Evolutionary conservation across 2,329 filamentous ascomycete genomes (phyloP).

Genomic region (Mariannaea elegans): DNA sequence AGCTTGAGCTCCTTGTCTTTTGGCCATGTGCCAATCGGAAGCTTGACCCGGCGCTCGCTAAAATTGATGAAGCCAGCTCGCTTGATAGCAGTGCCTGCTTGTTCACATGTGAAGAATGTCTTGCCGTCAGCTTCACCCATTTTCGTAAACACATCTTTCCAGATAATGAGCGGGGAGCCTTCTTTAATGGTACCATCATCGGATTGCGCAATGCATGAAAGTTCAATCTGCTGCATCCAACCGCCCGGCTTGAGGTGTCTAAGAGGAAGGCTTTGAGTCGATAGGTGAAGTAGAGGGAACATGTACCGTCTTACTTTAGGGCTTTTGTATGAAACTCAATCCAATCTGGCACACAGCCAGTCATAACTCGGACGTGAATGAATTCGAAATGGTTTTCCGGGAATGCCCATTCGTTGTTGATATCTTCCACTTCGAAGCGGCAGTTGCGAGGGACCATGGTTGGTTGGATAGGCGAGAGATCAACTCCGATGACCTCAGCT

Average conservation of each 20-base stretch:
- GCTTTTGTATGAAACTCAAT: conserved; percentile 57
- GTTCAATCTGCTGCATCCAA: conserved; percentile 23
- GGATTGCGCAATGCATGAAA: conserved; percentile 18
- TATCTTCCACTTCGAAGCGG: conserved; percentile 71
- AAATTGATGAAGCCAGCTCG: conserved; percentile 30
- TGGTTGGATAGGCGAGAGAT: conserved; percentile 68
- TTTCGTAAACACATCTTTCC: conserved; percentile 29
- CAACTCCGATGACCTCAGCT: conserved; percentile 59
- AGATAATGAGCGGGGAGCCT: conserved; percentile 30
- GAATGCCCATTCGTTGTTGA: conserved; percentile 60
- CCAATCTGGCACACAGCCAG: conserved; percentile 63
- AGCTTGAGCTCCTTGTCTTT: conserved; percentile 38
- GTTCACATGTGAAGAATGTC: conserved; percentile 28
- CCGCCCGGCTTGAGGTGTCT: conserved; percentile 25
- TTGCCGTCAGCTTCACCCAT: conserved; percentile 28
- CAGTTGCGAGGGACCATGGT: conserved; percentile 67
- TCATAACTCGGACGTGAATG: conserved; percentile 64
- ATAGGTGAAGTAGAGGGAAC: conserved; percentile 46
- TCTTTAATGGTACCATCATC: conserved; percentile 40
- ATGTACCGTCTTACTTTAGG: conserved; percentile 52
- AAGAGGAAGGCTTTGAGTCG: background rate
- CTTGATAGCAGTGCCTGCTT: conserved; percentile 23
- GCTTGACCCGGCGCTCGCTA: conserved; percentile 22
- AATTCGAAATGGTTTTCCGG: conserved; percentile 61
- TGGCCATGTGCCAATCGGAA: conserved; percentile 38